Percentiles rank a stretch among this genome's conserved stretches.
phyloP scores from a whole-genome alignment of 257 asterid species.

The Agastache rugosa region DNA sequence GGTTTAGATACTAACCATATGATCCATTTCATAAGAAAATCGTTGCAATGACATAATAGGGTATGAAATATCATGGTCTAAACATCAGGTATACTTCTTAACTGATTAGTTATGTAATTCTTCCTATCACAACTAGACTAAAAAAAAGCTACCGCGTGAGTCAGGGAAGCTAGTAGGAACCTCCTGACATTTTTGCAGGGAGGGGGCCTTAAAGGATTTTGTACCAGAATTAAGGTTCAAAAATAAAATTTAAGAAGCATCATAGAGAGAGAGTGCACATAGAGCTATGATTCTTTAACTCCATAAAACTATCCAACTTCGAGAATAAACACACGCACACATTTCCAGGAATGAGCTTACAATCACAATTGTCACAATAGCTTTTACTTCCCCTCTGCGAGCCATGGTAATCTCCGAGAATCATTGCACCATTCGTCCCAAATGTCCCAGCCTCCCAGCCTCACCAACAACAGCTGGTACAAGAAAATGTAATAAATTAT shows the following conservation, averaged over 20 bases:
- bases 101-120: neutral
- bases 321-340: neutral
- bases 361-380: constrained; percentile 69
- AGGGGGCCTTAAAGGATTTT: neutral
- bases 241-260: neutral
- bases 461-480: constrained; percentile 66
- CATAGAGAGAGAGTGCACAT: neutral
- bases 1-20: neutral
- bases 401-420: constrained; percentile 79
- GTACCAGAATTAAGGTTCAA: neutral
- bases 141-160: neutral
- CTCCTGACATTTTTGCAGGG: neutral
- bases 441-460: constrained; percentile 61
- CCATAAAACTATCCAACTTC: neutral
- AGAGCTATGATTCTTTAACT: constrained; percentile 8
- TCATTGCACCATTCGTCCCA: constrained; percentile 61
- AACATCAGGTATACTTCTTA: neutral
- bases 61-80: neutral
- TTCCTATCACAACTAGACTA: neutral
- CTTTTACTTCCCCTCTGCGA: constrained; percentile 79
- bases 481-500: constrained; percentile 15
- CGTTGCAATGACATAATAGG: neutral
- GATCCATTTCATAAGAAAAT: neutral
- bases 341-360: constrained; percentile 50
- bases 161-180: neutral